Evolutionary conservation across 2,329 filamentous ascomycete species (phyloP).

Genomic region (Scedosporium boydii): DNA sequence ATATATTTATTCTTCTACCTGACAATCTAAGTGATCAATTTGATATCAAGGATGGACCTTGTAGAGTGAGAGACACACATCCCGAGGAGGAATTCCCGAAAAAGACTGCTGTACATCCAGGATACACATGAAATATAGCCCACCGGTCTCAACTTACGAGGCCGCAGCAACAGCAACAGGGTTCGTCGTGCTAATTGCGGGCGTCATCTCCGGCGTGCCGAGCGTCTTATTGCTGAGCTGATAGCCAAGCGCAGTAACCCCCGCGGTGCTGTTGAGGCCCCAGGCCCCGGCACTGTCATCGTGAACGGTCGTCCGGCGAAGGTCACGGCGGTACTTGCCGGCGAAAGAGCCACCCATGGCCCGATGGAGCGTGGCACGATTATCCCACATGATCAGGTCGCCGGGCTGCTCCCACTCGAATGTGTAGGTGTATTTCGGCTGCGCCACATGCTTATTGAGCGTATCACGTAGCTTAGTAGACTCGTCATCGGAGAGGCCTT

Average conservation of each 20-base stretch:
- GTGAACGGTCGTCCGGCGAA: constrained; percentile 48
- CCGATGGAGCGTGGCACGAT: constrained; percentile 45
- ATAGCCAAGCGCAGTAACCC: constrained; percentile 5
- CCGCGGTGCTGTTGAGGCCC: constrained; percentile 22
- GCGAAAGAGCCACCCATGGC: constrained; percentile 37
- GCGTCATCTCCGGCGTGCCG: background rate
- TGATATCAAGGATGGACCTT: background rate
- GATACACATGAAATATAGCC: background rate
- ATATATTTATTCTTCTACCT: background rate
- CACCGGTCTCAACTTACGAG: background rate
- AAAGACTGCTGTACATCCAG: background rate
- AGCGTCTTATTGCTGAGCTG: constrained; percentile 2
- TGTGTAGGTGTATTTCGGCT: constrained; percentile 33
- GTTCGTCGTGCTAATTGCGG: background rate
- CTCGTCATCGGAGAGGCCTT: constrained; percentile 25
- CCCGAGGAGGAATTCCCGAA: background rate
- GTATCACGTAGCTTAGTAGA: constrained; percentile 24
- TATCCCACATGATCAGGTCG: constrained; percentile 52
- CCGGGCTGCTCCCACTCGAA: constrained; percentile 37
- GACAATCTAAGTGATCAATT: background rate
- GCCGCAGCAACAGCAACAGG: constrained; percentile 1
- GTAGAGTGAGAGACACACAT: background rate
- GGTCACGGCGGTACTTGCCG: constrained; percentile 38
- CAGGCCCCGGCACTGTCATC: constrained; percentile 28
- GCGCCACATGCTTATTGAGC: constrained; percentile 36